Percentiles rank a stretch among this genome's conserved stretches.
These are phyloP conservation scores for Claviceps pazoutovae DNA, from an alignment of 2,329 filamentous ascomycete genomes.

Conservation along the genomic window DNA sequence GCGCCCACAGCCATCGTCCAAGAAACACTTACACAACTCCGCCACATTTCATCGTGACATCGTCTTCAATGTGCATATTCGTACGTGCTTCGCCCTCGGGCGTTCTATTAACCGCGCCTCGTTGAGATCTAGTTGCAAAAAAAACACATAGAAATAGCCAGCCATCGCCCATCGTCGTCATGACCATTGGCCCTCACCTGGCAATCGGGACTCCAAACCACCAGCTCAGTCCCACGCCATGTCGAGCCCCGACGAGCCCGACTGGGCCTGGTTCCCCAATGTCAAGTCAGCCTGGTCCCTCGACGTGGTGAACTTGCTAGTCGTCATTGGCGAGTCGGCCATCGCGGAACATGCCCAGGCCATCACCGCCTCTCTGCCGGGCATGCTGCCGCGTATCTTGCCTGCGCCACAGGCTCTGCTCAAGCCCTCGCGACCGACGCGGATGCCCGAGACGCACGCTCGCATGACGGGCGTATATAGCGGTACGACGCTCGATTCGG, in stretches of 20 bases:
- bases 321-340: conserved; percentile 46
- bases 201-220: neutral
- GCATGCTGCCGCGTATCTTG: conserved; percentile 44
- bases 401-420: conserved; percentile 50
- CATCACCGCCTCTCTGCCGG: conserved; percentile 43
- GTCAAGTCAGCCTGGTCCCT: conserved; percentile 35
- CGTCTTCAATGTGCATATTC: neutral
- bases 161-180: neutral
- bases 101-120: neutral
- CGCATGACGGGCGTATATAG: conserved; percentile 45
- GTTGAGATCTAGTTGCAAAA: neutral
- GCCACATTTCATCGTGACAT: neutral
- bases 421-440: conserved; percentile 37
- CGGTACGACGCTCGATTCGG: conserved; percentile 37
- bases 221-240: conserved; percentile 13
- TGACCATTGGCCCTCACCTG: neutral
- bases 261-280: conserved; percentile 31
- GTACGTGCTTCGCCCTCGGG: neutral
- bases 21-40: neutral
- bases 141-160: neutral
- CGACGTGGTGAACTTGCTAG: conserved; percentile 48
- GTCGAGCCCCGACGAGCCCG: conserved; percentile 12
- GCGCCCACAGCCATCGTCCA: no score
- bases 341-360: conserved; percentile 44
- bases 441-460: conserved; percentile 40